Base-by-base conservation (phyloP, 805 yeast species). In the Saturnispora mendoncae region DNA sequence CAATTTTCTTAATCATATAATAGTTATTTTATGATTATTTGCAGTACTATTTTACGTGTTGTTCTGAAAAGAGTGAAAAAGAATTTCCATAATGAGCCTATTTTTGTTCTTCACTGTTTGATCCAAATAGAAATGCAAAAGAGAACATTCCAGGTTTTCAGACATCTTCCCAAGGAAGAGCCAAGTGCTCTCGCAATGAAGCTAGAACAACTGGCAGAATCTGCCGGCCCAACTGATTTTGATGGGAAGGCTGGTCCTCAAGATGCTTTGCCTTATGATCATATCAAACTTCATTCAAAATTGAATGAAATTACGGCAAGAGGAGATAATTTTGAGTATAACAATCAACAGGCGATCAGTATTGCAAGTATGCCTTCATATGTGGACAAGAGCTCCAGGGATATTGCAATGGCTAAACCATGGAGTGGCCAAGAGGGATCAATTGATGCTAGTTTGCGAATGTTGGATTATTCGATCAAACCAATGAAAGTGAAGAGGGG, bases 341-440 rank as follows among this genome's bases (percentile, higher is more conserved):
- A 60, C 24, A 52, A 70, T 46, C 74, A 69, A 41, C 52, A 53
- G 10, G 64, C 64, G 8, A 58, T 75, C 5, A 68, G 68, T 6
- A 53, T 58, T 4, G 50, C 69, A 5, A 66, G 62, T 35, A 44
- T 75, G 14, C 78, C 80, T 0, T 33, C 45, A 0, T 62, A 61
- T 47, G 74, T 75, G 0, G 62, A 65, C 14, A 67, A 66, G 39
- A 70, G 66, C 10, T 49, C 69, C 1, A 56, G 61, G 35, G 76
- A 72, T 2, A 57, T 68, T 8, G 85, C 85, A 2, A 52, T 61
- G 43, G 51, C 74, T 0, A 47, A 46, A 19, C 80, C 80, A 0
- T 80, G 87, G 87, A 63, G 61, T 0, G 87, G 87, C 0, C 53
- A 61, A 4, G 84, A 79, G 46, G 41, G 57, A 3, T 53, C 53